Percentiles rank a stretch among this genome's conserved stretches.
Evolutionary conservation across 345 rosid species (phyloP).

Genomic region (Eucalyptus caleyi): DNA sequence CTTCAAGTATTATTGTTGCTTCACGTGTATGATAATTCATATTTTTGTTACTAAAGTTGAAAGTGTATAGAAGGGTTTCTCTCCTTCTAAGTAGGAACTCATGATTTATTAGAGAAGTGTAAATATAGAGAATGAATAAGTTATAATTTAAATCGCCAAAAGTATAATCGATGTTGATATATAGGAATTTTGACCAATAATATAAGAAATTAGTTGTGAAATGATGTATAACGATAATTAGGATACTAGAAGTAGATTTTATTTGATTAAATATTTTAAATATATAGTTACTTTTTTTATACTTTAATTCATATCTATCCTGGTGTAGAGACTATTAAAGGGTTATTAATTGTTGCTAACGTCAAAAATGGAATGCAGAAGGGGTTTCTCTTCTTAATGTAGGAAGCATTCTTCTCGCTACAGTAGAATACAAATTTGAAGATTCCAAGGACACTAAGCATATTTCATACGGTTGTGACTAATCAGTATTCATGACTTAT

Average conservation of each 20-base stretch:
- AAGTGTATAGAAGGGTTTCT: not conserved
- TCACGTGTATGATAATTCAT: not conserved
- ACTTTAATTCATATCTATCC: not conserved
- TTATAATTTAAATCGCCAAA: not conserved
- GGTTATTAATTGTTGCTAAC: not conserved
- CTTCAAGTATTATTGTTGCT: not conserved
- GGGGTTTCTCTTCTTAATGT: not conserved
- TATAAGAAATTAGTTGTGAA: not conserved
- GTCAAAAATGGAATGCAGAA: not conserved
- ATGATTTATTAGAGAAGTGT: not conserved
- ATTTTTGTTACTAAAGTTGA: not conserved
- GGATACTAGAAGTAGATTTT: not conserved
- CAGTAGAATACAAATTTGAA: not conserved
- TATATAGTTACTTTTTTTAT: not conserved
- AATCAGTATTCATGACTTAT: not conserved
- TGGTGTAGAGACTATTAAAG: not conserved
- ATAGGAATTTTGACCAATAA: not conserved
- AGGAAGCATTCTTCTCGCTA: not conserved
- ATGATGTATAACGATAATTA: not conserved
- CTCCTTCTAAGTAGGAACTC: not conserved
- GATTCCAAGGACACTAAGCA: not conserved
- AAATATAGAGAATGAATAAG: not conserved
- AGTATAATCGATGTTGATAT: not conserved
- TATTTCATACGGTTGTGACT: not conserved
- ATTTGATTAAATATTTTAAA: not conserved